A percentile compares a stretch with the other conserved stretches of the same genome.
Conservation (phyloP, 2,329 filamentous ascomycete genomes). For the Colletotrichum kahawae region DNA sequence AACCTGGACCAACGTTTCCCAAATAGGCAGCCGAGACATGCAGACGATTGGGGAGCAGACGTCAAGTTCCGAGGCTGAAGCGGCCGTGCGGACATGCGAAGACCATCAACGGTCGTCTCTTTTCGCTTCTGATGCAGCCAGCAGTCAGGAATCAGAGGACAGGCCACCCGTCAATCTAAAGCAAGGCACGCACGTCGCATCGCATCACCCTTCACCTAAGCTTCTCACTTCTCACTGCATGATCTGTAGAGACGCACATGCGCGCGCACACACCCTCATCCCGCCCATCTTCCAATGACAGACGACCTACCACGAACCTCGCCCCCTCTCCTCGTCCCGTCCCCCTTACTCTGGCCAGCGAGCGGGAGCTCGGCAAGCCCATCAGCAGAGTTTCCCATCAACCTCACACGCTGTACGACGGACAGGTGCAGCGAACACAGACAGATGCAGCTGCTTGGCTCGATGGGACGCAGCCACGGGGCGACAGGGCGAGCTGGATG, state of each 20-base stretch:
- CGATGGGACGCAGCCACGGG: neutral
- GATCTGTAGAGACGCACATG: neutral
- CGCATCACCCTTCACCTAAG: neutral
- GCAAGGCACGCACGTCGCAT: neutral
- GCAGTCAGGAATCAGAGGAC: neutral
- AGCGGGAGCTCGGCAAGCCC: neutral
- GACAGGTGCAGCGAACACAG: neutral
- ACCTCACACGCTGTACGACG: neutral
- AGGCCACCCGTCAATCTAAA: neutral
- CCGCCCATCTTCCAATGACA: neutral
- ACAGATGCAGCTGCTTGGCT: neutral
- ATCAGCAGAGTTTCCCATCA: slow-evolving; percentile 4
- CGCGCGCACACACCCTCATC: neutral
- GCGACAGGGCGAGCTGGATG: neutral
- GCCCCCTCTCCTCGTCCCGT: neutral
- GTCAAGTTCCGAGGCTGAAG: slow-evolving; percentile 1
- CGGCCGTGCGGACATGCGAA: neutral
- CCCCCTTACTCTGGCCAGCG: neutral
- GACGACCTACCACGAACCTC: neutral
- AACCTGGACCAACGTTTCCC: neutral
- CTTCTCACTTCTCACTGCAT: neutral
- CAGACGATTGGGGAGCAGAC: neutral
- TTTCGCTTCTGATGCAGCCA: neutral
- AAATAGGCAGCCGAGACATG: neutral
- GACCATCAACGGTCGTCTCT: neutral